Evolutionary conservation across 75 land plant species (phyloP).

Genomic region (Larix kaempferi): DNA sequence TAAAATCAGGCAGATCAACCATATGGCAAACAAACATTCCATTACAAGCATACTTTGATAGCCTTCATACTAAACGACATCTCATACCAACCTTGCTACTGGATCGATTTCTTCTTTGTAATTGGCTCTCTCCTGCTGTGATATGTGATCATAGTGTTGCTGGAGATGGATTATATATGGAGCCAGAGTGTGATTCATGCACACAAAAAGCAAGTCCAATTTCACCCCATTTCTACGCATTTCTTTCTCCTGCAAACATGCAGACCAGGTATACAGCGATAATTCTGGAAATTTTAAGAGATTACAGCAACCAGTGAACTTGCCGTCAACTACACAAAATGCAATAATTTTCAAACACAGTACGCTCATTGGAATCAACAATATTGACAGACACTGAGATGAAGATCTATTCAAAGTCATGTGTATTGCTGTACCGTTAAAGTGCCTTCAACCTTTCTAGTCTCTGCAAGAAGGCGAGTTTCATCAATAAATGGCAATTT

Average conservation of each 20-base stretch:
- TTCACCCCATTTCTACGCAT: slow-evolving; percentile 47
- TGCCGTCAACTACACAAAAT: neutral
- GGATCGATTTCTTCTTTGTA: slow-evolving; percentile 32
- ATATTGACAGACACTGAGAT: neutral
- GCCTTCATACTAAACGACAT: neutral
- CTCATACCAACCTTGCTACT: slow-evolving; percentile 42
- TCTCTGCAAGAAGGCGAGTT: slow-evolving; percentile 58
- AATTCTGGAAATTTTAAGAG: neutral
- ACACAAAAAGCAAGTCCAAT: slow-evolving; percentile 61
- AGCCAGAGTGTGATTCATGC: slow-evolving; percentile 44
- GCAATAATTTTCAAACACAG: neutral
- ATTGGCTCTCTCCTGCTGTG: slow-evolving; percentile 14
- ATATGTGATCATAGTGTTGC: slow-evolving; percentile 17
- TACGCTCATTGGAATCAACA: neutral
- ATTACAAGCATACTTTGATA: neutral
- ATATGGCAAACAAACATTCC: slow-evolving; percentile 1
- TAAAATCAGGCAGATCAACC: neutral
- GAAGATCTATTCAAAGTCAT: neutral
- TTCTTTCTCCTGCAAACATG: slow-evolving; percentile 59
- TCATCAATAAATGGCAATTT: slow-evolving; percentile 87
- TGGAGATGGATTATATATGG: slow-evolving; percentile 32
- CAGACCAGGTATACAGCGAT: slow-evolving; percentile 3
- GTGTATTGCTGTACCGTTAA: slow-evolving; percentile 46
- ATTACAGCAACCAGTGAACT: neutral
- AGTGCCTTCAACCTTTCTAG: slow-evolving; percentile 58